Percentiles rank a stretch among this genome's conserved stretches.
Conservation (phyloP, 805 yeast genomes). For the Ogataea trehalophila region DNA sequence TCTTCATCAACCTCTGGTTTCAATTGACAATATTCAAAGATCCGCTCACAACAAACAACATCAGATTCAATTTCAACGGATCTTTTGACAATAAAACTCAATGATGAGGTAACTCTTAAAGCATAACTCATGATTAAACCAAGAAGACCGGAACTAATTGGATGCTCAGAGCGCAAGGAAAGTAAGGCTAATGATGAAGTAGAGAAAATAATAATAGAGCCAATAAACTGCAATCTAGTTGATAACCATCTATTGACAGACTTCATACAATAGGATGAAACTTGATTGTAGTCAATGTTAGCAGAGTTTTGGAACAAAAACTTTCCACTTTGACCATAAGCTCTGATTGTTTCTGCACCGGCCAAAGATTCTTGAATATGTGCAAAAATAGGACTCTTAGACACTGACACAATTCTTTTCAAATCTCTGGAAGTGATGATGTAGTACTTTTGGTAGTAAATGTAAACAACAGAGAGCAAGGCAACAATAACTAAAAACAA, state of each 20-base stretch:
- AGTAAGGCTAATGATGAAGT: constrained; percentile 45
- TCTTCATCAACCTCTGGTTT: constrained; percentile 69
- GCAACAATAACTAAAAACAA: constrained; percentile 43
- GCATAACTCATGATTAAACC: constrained; percentile 66
- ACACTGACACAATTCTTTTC: constrained; percentile 63
- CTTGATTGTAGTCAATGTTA: constrained; percentile 44
- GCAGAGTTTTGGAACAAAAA: constrained; percentile 52
- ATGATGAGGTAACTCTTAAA: constrained; percentile 47
- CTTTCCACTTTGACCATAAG: constrained; percentile 62
- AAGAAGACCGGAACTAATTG: constrained; percentile 53
- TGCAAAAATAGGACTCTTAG: constrained; percentile 75
- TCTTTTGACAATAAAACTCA: constrained; percentile 53
- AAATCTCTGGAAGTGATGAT: constrained; percentile 70
- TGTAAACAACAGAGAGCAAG: constrained; percentile 49
- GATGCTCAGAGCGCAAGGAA: constrained; percentile 33
- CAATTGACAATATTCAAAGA: constrained; percentile 79
- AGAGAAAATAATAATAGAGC: constrained; percentile 48
- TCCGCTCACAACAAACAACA: constrained; percentile 84
- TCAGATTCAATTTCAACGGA: constrained; percentile 61
- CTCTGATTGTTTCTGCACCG: constrained; percentile 76
- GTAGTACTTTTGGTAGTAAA: constrained; percentile 68
- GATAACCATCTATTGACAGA: constrained; percentile 64
- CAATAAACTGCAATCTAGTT: constrained; percentile 56
- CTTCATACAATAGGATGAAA: constrained; percentile 44
- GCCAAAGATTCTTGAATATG: constrained; percentile 76